Evolutionary conservation across 2,329 filamentous ascomycete species (phyloP), one percentile per base, ranked within the genome.

Genomic region (Trichophyton equinum): DNA sequence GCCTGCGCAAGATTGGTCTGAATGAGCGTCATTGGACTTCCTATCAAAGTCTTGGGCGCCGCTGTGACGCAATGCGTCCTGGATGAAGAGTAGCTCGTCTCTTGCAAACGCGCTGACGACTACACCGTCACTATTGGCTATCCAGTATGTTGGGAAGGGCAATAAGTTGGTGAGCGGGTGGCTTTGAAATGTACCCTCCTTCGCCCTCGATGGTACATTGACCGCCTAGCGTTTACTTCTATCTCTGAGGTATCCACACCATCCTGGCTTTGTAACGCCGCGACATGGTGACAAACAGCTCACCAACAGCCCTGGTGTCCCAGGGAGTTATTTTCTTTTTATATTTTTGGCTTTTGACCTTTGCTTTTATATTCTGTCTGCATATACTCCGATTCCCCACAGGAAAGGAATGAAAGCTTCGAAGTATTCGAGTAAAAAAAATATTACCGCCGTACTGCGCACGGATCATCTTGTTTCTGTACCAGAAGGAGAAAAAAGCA

Each of bases 391-490:
- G 57, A 49, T 49, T 59, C 57, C 42, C 57, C 57, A 44, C 57
- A 47, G 27, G 18, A 30, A 44, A 20, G 25, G 42, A 42, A 30
- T 9, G 33, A 25, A 58, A 30, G 18, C 11, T n/a, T 42, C 40
- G 56, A 58, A 44, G 25, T 38, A 11, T 58, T 58, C 56, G 40
- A 58, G 42, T 58, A 25, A 58, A 58, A 42, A 58, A 58, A 25
- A 25, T 58, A 58, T 47, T 18, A 57, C 33, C 36, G 33, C 59
- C 55, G 60, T 59, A 63, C 51, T 58, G 60, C 58, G 62, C 62
- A 63, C 62, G 62, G 62, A 63, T 63, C 62, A 63, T 46, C 36
- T 44, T 58, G 22, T 42, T 42, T 57, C 18, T 58, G 49, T 58
- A 57, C 56, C 53, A 36, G 60, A 63, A 46, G 55, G 40, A 44